A percentile compares a stretch with the other conserved stretches of the same genome.
phyloP scores from a whole-genome alignment of 2,329 filamentous ascomycete species.

The Epichloe gansuensis region DNA sequence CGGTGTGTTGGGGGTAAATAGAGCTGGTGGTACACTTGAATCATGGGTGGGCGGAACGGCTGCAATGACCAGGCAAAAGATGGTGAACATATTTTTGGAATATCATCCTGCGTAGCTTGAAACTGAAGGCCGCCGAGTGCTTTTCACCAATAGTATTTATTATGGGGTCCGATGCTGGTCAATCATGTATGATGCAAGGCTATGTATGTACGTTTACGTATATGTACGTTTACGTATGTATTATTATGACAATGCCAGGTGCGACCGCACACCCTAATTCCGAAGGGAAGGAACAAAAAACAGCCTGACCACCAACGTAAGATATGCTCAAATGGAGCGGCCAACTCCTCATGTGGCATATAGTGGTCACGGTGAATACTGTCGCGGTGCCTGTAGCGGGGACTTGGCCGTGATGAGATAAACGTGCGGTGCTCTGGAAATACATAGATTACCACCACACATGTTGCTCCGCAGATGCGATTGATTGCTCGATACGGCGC shows the following conservation, averaged over 20 bases:
- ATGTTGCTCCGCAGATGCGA: background rate
- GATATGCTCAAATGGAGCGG: background rate
- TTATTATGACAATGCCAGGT: background rate
- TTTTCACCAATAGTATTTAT: background rate
- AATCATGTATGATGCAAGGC: background rate
- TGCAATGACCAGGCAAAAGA: too few relatives aligned
- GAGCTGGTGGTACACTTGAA: too few relatives aligned
- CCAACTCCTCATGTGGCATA: background rate
- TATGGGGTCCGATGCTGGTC: background rate
- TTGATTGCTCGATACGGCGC: conserved; percentile 1
- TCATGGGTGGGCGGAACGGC: too few relatives aligned
- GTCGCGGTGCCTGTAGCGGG: background rate
- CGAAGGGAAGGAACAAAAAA: background rate
- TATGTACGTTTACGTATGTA: too few relatives aligned
- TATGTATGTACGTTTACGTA: too few relatives aligned
- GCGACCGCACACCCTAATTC: background rate
- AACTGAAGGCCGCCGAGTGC: too few relatives aligned
- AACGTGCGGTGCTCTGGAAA: background rate
- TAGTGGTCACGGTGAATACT: background rate
- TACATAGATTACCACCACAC: background rate
- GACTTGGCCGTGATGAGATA: background rate
- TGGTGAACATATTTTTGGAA: too few relatives aligned
- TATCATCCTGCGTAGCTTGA: too few relatives aligned
- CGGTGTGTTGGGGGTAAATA: too few relatives aligned
- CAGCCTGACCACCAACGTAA: background rate